These are phyloP conservation scores for Fonsecaea nubica DNA, from an alignment of 2,329 filamentous ascomycete species.

Conservation along the genomic window DNA sequence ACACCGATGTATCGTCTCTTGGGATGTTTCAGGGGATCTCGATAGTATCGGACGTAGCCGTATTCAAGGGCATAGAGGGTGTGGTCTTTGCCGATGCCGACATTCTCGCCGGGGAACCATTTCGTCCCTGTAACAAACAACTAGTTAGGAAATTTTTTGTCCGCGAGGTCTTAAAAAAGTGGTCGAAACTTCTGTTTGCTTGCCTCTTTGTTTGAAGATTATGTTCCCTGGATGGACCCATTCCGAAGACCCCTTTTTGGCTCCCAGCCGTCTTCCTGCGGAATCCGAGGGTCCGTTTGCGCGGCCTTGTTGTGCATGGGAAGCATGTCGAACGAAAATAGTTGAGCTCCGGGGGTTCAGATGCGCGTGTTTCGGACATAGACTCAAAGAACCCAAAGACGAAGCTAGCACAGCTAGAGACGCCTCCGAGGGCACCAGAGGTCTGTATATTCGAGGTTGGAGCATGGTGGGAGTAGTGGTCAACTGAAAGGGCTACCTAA, in stretches of 20 bases:
- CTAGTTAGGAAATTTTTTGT: background rate
- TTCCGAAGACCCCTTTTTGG: slow-evolving; percentile 91
- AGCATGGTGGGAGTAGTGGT: slow-evolving; percentile 45
- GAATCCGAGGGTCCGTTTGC: slow-evolving; percentile 75
- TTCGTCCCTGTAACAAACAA: slow-evolving; percentile 66
- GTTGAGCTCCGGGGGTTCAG: slow-evolving; percentile 43
- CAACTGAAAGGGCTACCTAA: background rate
- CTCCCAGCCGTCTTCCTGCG: slow-evolving; percentile 85
- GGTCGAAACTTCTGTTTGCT: slow-evolving; percentile 17
- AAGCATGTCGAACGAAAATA: slow-evolving; percentile 62
- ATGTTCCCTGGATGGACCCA: slow-evolving; percentile 96
- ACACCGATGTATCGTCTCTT: slow-evolving; percentile 95
- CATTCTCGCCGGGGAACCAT: slow-evolving; percentile 96
- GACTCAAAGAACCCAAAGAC: slow-evolving; percentile 42
- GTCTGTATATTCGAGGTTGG: slow-evolving; percentile 51
- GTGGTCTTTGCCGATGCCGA: slow-evolving; percentile 92
- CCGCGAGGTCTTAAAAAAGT: too few species aligned
- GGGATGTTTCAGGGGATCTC: slow-evolving; percentile 80
- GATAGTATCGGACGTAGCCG: slow-evolving; percentile 97
- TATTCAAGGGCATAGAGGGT: slow-evolving; percentile 86
- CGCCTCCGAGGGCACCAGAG: slow-evolving; percentile 49
- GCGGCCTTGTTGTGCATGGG: slow-evolving; percentile 69
- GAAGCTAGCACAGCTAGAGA: slow-evolving; percentile 44
- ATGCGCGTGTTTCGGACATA: slow-evolving; percentile 43
- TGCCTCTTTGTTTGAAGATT: slow-evolving; percentile 85